Percentiles rank a stretch among this genome's conserved stretches.
Evolutionary conservation across 1,284 basidiomycete species (phyloP).

Genomic region (Fomitopsis pinicola): DNA sequence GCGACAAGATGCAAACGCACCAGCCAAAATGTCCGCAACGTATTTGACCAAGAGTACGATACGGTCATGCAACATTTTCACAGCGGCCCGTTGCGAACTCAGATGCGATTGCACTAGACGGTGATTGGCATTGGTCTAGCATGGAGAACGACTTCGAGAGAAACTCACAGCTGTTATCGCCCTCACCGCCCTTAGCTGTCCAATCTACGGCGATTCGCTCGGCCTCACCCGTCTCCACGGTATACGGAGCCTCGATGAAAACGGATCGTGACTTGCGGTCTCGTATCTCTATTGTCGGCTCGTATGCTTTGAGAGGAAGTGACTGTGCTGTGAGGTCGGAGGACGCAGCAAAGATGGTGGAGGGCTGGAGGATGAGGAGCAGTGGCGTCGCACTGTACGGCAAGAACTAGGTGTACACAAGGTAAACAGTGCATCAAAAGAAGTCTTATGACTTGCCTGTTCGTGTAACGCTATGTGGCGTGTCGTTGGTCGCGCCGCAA

Average conservation of each 20-base stretch:
- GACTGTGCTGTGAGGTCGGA: conserved; percentile 60
- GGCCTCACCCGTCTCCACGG: conserved; percentile 96
- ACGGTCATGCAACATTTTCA: conserved; percentile 93
- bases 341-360: conserved; percentile 41
- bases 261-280: conserved; percentile 74
- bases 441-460: conserved; percentile 53
- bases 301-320: conserved; percentile 86
- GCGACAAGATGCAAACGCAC: conserved; percentile 34
- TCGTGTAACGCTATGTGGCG: conserved; percentile 82
- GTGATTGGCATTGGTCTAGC: not conserved
- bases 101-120: conserved; percentile 81
- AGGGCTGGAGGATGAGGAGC: conserved; percentile 69
- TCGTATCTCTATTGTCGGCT: conserved; percentile 80
- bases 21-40: conserved; percentile 69
- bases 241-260: conserved; percentile 80
- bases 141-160: not conserved
- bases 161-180: conserved; percentile 70
- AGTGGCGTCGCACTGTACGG: conserved; percentile 71
- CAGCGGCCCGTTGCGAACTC: conserved; percentile 89
- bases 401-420: conserved; percentile 48
- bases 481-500: conserved; percentile 66
- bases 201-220: conserved; percentile 98
- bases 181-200: conserved; percentile 86
- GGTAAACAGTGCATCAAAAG: not conserved
- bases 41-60: conserved; percentile 83